Conservation (phyloP, 1,284 basidiomycete genomes). For the Ceratobasidium sp. region DNA sequence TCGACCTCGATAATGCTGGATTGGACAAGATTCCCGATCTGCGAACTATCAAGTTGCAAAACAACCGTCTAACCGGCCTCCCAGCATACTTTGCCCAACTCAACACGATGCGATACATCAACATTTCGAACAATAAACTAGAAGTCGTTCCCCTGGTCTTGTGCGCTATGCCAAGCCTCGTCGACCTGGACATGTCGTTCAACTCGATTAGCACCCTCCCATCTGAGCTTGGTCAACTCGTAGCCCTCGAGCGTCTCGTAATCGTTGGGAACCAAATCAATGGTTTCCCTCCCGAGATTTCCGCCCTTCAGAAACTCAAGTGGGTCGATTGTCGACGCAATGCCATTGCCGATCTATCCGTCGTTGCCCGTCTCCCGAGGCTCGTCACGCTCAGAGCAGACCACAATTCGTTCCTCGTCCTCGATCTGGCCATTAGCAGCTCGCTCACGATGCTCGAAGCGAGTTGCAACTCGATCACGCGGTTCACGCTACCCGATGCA, state of each 20-base stretch:
- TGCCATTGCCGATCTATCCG: constrained; percentile 74
- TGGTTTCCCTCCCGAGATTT: constrained; percentile 74
- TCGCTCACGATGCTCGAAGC: constrained; percentile 66
- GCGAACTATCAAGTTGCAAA: constrained; percentile 79
- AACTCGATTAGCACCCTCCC: constrained; percentile 88
- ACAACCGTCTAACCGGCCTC: constrained; percentile 89
- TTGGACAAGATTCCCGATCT: constrained; percentile 81
- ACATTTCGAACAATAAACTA: constrained; percentile 98
- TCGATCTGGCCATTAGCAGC: constrained; percentile 77
- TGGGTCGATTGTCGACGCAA: constrained; percentile 86
- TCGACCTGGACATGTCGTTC: constrained; percentile 94
- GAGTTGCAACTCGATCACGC: constrained; percentile 83
- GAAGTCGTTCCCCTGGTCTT: constrained; percentile 80
- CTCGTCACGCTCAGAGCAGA: constrained; percentile 76
- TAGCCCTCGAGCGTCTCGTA: constrained; percentile 75
- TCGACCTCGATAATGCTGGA: constrained; percentile 85
- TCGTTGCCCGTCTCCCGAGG: constrained; percentile 72
- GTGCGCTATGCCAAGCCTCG: constrained; percentile 73
- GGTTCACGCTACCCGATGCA: constrained; percentile 70
- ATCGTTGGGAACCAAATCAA: constrained; percentile 89
- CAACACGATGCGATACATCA: constrained; percentile 75
- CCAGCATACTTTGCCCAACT: constrained; percentile 86
- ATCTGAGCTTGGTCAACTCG: constrained; percentile 76
- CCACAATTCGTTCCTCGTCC: constrained; percentile 78
- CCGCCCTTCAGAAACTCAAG: constrained; percentile 66